Evolutionary conservation across 202 grass and related monocot species (phyloP), one percentile per base, ranked within the genome.

Genomic region (Musa balbisiana): DNA sequence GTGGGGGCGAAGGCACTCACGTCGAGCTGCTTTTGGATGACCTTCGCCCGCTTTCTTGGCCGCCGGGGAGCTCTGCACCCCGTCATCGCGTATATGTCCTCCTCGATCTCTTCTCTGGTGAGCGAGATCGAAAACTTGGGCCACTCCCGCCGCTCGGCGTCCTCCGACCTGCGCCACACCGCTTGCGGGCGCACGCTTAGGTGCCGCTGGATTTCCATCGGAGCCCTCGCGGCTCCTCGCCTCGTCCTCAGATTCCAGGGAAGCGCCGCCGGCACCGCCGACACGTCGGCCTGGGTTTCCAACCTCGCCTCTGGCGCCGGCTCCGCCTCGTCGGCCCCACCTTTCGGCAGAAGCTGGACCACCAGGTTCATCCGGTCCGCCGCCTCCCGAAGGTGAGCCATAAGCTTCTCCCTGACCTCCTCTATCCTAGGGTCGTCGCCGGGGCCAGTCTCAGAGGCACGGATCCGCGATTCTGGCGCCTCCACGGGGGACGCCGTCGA

Each of bases 71-170:
- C 82, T 26, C 93, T 86, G 1, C 80, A 84, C 62, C 90, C 93
- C 23, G 93, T 93, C 64, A 97, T 64, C 24, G 93, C 69, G 84
- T 92, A 97, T 69, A 97, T 51, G 79, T 97, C 93, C 90, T 97
- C 93, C 43, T 89, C 86, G 79, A 97, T 92, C 90, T 97, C 93
- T 65, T 91, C 93, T 17, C 63, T 74, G 1, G 84, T 75, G 51
- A 97, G 88, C 53, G 80, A 76, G 72, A 90, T 76, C 12, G 90
- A 91, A 82, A 97, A 93, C 24, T 90, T 84, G 26, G 86, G 50
- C 21, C 90, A 50, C 75, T 66, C 80, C 15, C 78, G 76, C 13
- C 66, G 66, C 58, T 89, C 87, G 66, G 60, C 72, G 66, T 81
- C 75, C 80, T 69, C 65, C 27, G 64, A 69, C 77, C 66, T 79